Conservation (phyloP, 2,329 filamentous ascomycete genomes). For the Ophioceras dolichostomum region DNA sequence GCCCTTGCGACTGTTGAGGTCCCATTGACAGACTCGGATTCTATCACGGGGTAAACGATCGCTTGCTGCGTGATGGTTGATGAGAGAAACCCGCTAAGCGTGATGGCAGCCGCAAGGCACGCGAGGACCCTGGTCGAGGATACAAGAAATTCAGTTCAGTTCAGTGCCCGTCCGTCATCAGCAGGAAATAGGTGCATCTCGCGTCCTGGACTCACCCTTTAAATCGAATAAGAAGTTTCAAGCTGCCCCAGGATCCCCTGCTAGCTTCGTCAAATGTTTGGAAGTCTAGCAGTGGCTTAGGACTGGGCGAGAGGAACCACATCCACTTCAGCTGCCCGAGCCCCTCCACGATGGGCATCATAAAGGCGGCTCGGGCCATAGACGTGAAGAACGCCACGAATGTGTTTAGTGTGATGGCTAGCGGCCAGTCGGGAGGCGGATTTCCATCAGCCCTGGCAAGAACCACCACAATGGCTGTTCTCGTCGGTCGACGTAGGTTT, state of each 20-base stretch:
- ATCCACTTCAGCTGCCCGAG: constrained; percentile 14
- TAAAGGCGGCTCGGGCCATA: constrained; percentile 10
- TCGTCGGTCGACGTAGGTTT: no score
- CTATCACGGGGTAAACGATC: constrained; percentile 3
- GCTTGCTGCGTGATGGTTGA: constrained; percentile 11
- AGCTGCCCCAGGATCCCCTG: constrained; percentile 8
- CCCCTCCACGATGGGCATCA: constrained; percentile 13
- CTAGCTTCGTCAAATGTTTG: constrained; percentile 12
- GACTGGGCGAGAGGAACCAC: constrained; percentile 9
- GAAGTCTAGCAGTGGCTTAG: constrained; percentile 9
- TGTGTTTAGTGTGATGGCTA: constrained; percentile 16
- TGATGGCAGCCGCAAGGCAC: constrained; percentile 8
- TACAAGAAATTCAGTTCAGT: background rate
- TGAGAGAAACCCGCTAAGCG: constrained; percentile 10
- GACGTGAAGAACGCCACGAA: constrained; percentile 15
- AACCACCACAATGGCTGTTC: constrained; percentile 6
- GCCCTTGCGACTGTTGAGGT: background rate
- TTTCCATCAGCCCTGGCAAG: constrained; percentile 9
- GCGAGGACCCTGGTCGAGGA: constrained; percentile 4
- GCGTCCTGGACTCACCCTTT: constrained; percentile 7
- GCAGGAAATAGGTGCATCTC: no score
- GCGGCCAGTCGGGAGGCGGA: constrained; percentile 10
- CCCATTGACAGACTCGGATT: background rate
- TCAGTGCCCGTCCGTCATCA: background rate
- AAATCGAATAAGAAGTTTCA: constrained; percentile 8